These are phyloP conservation scores for Rhododendron henanense DNA, from an alignment of 148 eudicot species.

Conservation along the genomic window DNA sequence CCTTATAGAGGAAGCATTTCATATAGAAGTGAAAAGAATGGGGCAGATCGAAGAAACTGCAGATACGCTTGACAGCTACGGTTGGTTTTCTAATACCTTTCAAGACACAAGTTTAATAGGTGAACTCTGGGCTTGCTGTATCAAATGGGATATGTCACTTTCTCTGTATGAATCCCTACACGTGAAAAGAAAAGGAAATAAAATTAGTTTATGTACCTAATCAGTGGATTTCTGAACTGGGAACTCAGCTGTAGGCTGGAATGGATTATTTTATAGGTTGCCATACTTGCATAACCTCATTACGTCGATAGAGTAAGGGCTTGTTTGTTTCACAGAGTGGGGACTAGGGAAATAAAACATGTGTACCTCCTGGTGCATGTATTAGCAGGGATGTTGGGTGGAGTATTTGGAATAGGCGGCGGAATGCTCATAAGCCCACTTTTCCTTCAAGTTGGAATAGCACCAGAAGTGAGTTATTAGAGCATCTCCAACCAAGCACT, in stretches of 20 bases:
- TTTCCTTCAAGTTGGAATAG: constrained; percentile 52
- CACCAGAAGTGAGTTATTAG: constrained; percentile 41
- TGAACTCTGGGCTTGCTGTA: neutral
- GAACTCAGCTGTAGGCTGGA: neutral
- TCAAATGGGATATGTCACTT: neutral
- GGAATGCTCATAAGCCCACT: constrained; percentile 71
- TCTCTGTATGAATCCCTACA: neutral
- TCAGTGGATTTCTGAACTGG: neutral
- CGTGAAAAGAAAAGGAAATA: neutral
- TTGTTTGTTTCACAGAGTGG: neutral
- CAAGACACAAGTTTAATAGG: neutral
- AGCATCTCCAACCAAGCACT: neutral
- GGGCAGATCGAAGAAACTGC: neutral
- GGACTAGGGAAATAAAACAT: neutral
- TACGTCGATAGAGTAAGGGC: neutral
- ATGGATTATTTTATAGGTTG: neutral
- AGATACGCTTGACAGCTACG: neutral
- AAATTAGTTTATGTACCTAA: neutral
- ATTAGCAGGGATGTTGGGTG: constrained; percentile 52
- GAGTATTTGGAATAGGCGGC: constrained; percentile 64
- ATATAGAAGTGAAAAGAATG: neutral
- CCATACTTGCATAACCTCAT: neutral
- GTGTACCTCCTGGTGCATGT: constrained; percentile 7
- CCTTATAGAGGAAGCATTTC: neutral
- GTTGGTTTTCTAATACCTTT: neutral